Base-by-base conservation (phyloP, 208 protist genomes). In the Leishmania major region DNA sequence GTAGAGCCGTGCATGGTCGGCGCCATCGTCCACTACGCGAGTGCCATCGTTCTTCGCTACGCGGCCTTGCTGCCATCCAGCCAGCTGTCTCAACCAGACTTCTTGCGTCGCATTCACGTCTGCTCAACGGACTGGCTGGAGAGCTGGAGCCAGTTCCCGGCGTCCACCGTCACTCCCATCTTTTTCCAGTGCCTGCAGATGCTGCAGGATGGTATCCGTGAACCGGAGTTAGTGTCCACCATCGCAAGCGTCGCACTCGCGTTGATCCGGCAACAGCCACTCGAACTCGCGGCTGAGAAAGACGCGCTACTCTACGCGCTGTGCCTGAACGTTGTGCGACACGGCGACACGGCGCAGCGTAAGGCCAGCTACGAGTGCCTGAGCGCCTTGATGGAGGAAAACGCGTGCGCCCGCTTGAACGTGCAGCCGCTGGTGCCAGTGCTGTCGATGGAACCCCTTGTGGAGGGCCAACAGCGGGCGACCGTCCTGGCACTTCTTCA, bases 1-100 rank as follows among this genome's bases (percentile, higher is more conserved):
- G 77, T 47, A 7, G 80, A 91, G 87, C 76, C 78, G 17, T 85
- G 80, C 76, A 55, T 89, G 64, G 75, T 91, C 45, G 84, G 87
- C n/a, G 94, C 91, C n/a, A 82, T 97, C 17, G 76, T 93, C 4
- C 92, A 93, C 83, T 96, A 95, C 84, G 89, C 92, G 17, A 96
- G 91, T 75, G 87, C 88, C 45, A 79, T 97, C 37, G 78, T 95
- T 55, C 90, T 95, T 79, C 84, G 86, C 73, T 95, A 91, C 87
- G 88, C 78, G 2, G 84, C 91, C 4, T 40, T 79, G 11, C 77
- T 94, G 67, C 71, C 79, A 47, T 84, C 89, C 7, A 55, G 87
- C 19, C 69, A 90, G 53, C 84, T 97, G 55, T 60, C 73, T 57
- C 78, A 88, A 35, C 66, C 74, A 3, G 71, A n/a, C 17, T 84